These are phyloP conservation scores for Petasospora rhodanensis DNA, from an alignment of 1,139 yeast genomes.

Conservation along the genomic window DNA sequence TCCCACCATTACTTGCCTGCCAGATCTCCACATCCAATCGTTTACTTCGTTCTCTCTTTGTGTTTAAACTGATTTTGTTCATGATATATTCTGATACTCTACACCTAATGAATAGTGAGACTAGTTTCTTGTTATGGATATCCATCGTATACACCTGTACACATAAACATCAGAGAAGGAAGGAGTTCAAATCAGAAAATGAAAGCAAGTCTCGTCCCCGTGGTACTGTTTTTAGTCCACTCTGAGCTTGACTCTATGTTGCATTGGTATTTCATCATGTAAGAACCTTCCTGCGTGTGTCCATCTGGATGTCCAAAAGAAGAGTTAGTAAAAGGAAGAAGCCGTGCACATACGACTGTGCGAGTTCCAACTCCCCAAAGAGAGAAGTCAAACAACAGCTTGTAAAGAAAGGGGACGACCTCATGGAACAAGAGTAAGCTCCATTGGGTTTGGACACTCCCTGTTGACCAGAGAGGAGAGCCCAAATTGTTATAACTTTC, in stretches of 20 bases:
- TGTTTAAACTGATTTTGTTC: no score
- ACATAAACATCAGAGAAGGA: constrained; percentile 17
- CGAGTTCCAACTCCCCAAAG: constrained; percentile 33
- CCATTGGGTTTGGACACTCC: constrained; percentile 69
- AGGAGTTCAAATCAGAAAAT: constrained; percentile 17
- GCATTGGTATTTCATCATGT: constrained; percentile 73
- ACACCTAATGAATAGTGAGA: no score
- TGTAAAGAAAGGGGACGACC: constrained; percentile 35
- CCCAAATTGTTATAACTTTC: constrained; percentile 79
- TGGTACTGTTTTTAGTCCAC: constrained; percentile 31
- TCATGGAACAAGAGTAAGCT: constrained; percentile 80
- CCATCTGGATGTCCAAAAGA: constrained; percentile 8
- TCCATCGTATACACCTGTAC: constrained; percentile 19
- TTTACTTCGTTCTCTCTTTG: no score
- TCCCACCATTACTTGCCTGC: no score
- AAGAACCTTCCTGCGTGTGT: not conserved
- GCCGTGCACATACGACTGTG: constrained; percentile 71
- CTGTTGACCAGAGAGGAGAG: constrained; percentile 15
- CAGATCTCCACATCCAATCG: no score
- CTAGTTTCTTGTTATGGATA: no score
- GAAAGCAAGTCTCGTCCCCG: constrained; percentile 47
- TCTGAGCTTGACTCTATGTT: constrained; percentile 97
- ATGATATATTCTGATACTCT: no score
- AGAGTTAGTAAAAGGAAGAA: constrained; percentile 11
- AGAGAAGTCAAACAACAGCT: constrained; percentile 19